Percentiles rank a stretch among this genome's conserved stretches.
Conservation (phyloP, 148 eudicot genomes). For the Pharnaceum exiguum region DNA sequence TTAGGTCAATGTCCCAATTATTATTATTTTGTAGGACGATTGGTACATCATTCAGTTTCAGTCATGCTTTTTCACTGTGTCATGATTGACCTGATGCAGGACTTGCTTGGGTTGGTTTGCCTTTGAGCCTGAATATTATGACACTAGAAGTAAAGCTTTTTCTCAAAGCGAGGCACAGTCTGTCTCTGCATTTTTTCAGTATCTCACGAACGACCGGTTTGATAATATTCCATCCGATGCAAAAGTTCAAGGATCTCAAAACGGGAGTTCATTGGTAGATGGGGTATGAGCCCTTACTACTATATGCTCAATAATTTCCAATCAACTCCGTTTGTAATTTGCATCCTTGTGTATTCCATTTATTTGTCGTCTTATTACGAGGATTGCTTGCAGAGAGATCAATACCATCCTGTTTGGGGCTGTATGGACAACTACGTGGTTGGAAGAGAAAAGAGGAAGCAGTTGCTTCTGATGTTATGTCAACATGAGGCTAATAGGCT, state of each 20-base stretch:
- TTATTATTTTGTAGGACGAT: too few species aligned
- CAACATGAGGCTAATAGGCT: slow-evolving; percentile 97
- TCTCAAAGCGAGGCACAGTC: slow-evolving; percentile 92
- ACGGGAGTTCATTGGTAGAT: slow-evolving; percentile 55
- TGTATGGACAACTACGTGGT: slow-evolving; percentile 57
- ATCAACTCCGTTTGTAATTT: neutral
- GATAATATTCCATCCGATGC: slow-evolving; percentile 54
- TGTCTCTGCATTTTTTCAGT: slow-evolving; percentile 68
- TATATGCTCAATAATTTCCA: neutral
- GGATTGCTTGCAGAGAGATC: slow-evolving; percentile 51
- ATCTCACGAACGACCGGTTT: slow-evolving; percentile 54
- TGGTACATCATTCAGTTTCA: neutral
- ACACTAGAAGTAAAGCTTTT: slow-evolving; percentile 63
- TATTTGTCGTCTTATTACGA: slow-evolving; percentile 4
- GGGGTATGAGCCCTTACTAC: slow-evolving; percentile 44
- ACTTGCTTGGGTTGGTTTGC: slow-evolving; percentile 94
- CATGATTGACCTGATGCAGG: too few species aligned
- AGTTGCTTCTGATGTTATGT: slow-evolving; percentile 86
- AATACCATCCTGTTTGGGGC: slow-evolving; percentile 93
- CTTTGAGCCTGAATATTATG: slow-evolving; percentile 90
- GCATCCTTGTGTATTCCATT: neutral
- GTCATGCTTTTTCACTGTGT: neutral
- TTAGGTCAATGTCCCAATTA: too few species aligned
- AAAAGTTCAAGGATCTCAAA: slow-evolving; percentile 62
- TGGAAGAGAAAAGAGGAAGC: slow-evolving; percentile 89